Evolutionary conservation across 768 basidiomycete genomes (phyloP).

Genomic region (Boletus tylopilopsis): DNA sequence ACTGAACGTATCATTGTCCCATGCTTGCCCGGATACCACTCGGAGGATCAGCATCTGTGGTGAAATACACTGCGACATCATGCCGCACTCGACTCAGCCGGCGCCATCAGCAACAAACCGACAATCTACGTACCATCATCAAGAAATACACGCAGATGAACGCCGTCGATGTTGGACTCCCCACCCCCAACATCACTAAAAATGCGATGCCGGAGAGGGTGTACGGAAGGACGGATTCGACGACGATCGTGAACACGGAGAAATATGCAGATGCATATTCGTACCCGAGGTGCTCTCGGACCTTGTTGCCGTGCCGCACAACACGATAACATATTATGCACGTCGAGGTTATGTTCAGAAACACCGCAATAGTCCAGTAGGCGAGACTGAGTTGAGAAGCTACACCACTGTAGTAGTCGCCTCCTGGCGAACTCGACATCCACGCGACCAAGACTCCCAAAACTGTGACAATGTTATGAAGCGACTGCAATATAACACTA

Average conservation of each 20-base stretch:
- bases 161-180: slow-evolving; percentile 6
- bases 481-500: too few relatives aligned
- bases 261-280: slow-evolving; percentile 10
- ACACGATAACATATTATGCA: slow-evolving; percentile 16
- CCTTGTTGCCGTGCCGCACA: slow-evolving; percentile 3
- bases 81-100: background rate
- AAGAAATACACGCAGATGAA: slow-evolving; percentile 13
- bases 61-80: slow-evolving; percentile 16
- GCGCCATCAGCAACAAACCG: background rate
- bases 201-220: slow-evolving; percentile 3
- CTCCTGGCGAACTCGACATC: slow-evolving; percentile 7
- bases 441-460: slow-evolving; percentile 12
- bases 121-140: slow-evolving; percentile 12
- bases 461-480: slow-evolving; percentile 1
- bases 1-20: slow-evolving; percentile 5
- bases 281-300: slow-evolving; percentile 4
- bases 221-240: slow-evolving; percentile 12
- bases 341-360: background rate
- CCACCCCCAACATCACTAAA: slow-evolving; percentile 6
- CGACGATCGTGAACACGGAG: slow-evolving; percentile 2
- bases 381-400: slow-evolving; percentile 4
- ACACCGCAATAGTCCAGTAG: slow-evolving; percentile 6
- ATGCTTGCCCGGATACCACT: slow-evolving; percentile 13
- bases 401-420: slow-evolving; percentile 9
- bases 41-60: slow-evolving; percentile 22